phyloP scores from a whole-genome alignment of 2,329 filamentous ascomycete species.

The Graphiopsis chlorocephala region DNA sequence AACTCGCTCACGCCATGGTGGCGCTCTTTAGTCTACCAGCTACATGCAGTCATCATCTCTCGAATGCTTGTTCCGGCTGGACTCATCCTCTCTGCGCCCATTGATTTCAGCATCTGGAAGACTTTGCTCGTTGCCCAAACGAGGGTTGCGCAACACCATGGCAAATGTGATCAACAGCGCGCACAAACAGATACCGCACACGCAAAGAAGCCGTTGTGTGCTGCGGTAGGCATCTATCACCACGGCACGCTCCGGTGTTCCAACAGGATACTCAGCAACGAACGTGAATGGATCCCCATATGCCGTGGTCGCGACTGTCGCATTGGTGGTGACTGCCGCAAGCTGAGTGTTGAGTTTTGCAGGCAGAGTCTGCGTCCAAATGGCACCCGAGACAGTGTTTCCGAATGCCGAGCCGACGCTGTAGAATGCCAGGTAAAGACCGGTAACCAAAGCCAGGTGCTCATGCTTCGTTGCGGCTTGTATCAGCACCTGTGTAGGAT shows the following conservation, averaged over 20 bases:
- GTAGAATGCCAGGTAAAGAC: slow-evolving; percentile 58
- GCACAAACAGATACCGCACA: slow-evolving; percentile 50
- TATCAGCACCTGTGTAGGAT: slow-evolving; percentile 51
- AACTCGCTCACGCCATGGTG: too few relatives aligned
- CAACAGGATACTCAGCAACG: slow-evolving; percentile 40
- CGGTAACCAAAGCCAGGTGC: slow-evolving; percentile 61
- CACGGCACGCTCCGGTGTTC: slow-evolving; percentile 43
- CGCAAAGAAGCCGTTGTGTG: slow-evolving; percentile 49
- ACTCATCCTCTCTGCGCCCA: background rate
- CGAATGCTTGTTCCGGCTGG: background rate
- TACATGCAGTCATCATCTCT: background rate
- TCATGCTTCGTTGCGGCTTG: slow-evolving; percentile 52
- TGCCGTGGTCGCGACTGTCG: slow-evolving; percentile 39
- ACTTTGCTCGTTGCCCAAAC: slow-evolving; percentile 46
- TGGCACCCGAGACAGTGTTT: slow-evolving; percentile 57
- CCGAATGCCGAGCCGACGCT: slow-evolving; percentile 57
- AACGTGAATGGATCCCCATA: slow-evolving; percentile 45
- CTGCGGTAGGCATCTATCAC: slow-evolving; percentile 46
- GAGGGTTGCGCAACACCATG: slow-evolving; percentile 46
- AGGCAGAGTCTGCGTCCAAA: slow-evolving; percentile 57
- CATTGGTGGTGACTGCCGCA: slow-evolving; percentile 32
- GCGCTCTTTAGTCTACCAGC: background rate
- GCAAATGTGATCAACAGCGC: slow-evolving; percentile 48
- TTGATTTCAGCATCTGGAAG: slow-evolving; percentile 40
- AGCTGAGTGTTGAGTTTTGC: slow-evolving; percentile 40